Evolutionary conservation across 1,284 basidiomycete genomes (phyloP).

Genomic region (Lignosus rhinocerotis): DNA sequence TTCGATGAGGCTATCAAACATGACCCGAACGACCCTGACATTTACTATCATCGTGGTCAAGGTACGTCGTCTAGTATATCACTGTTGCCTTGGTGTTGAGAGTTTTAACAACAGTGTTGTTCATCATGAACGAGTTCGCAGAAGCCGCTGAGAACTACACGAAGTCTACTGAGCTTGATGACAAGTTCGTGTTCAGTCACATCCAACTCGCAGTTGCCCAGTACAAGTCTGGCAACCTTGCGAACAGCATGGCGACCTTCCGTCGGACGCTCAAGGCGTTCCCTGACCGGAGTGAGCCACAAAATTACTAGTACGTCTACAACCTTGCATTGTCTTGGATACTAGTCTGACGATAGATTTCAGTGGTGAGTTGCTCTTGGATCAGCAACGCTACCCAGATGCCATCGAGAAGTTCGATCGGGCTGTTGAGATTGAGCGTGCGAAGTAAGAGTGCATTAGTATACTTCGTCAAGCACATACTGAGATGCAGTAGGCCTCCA

Average conservation of each 20-base stretch:
- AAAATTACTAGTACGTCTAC: slow-evolving; percentile 84
- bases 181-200: slow-evolving; percentile 89
- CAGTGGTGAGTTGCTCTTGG: slow-evolving; percentile 93
- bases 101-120: slow-evolving; percentile 66
- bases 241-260: slow-evolving; percentile 89
- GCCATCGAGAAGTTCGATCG: slow-evolving; percentile 95
- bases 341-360: neutral
- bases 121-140: slow-evolving; percentile 91
- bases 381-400: slow-evolving; percentile 89
- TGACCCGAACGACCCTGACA: slow-evolving; percentile 88
- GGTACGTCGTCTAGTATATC: slow-evolving; percentile 43
- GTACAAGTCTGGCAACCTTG: slow-evolving; percentile 86
- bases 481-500: slow-evolving; percentile 43
- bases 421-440: slow-evolving; percentile 87
- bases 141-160: slow-evolving; percentile 90
- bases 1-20: slow-evolving; percentile 90
- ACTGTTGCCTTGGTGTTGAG: neutral
- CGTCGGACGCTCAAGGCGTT: slow-evolving; percentile 78
- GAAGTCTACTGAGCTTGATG: slow-evolving; percentile 84
- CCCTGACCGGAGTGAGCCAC: slow-evolving; percentile 82
- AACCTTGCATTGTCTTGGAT: neutral
- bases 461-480: neutral
- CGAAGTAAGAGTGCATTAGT: slow-evolving; percentile 51
- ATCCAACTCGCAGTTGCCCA: slow-evolving; percentile 97
- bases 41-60: slow-evolving; percentile 99